Evolutionary conservation across 306 rosid species (phyloP).

Genomic region (Rosa lucieae): DNA sequence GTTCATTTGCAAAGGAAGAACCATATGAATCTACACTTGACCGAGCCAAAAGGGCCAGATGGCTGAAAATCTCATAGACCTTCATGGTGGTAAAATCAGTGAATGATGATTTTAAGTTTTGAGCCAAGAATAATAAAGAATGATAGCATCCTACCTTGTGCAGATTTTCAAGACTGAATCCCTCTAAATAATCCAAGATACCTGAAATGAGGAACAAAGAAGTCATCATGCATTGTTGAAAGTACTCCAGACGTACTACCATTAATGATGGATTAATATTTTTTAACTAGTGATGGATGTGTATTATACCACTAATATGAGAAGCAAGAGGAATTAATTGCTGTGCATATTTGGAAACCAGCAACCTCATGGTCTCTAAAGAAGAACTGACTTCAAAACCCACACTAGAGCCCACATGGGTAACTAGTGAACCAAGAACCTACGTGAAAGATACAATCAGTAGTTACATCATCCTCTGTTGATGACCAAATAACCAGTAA

Average conservation of each 20-base stretch:
- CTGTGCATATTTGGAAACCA: conserved; percentile 30
- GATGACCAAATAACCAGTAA: background rate
- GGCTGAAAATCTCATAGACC: conserved; percentile 49
- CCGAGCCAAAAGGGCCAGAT: conserved; percentile 34
- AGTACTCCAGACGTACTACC: conserved; percentile 6
- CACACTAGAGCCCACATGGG: conserved; percentile 44
- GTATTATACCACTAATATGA: conserved; percentile 33
- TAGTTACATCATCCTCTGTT: conserved; percentile 6
- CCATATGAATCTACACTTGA: conserved; percentile 29
- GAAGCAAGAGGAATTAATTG: conserved; percentile 41
- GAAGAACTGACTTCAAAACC: conserved; percentile 39
- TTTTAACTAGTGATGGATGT: background rate
- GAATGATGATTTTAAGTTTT: conserved; percentile 12
- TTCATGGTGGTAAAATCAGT: conserved; percentile 20
- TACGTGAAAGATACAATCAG: conserved; percentile 10
- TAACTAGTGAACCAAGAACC: conserved; percentile 46
- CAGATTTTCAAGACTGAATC: conserved; percentile 39
- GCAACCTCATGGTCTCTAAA: conserved; percentile 31
- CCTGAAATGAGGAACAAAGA: conserved; percentile 27
- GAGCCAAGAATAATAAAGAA: background rate
- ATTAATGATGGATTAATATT: background rate
- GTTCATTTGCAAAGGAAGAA: conserved; percentile 40
- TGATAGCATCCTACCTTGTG: conserved; percentile 35
- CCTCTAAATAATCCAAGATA: conserved; percentile 45
- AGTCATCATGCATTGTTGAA: conserved; percentile 7